Percentiles rank a stretch among this genome's conserved stretches.
These are phyloP conservation scores for Tricholoma sp. DNA, from an alignment of 768 basidiomycete genomes.

Conservation along the genomic window DNA sequence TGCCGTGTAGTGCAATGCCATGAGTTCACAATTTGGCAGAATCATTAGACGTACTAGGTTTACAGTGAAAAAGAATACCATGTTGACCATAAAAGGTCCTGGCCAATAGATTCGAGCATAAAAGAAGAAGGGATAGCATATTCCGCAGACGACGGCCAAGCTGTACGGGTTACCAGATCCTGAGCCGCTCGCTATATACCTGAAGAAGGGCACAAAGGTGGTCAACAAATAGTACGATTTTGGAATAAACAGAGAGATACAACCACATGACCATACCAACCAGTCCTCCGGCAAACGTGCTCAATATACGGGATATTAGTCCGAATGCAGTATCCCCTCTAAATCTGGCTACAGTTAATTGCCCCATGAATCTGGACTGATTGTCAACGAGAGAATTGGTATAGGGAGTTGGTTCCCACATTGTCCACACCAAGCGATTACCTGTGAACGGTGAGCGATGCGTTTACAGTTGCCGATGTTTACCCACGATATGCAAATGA, in stretches of 20 bases:
- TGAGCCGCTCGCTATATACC: slow-evolving; percentile 67
- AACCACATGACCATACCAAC: slow-evolving; percentile 66
- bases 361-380: slow-evolving; percentile 62
- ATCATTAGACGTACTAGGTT: slow-evolving; percentile 42
- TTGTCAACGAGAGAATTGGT: not conserved
- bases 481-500: slow-evolving; percentile 53
- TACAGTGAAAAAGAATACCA: slow-evolving; percentile 62
- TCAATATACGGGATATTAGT: slow-evolving; percentile 51
- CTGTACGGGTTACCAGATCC: slow-evolving; percentile 63
- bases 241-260: slow-evolving; percentile 14
- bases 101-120: slow-evolving; percentile 72
- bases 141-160: slow-evolving; percentile 59
- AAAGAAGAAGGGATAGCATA: slow-evolving; percentile 70
- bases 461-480: not conserved
- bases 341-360: slow-evolving; percentile 65
- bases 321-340: slow-evolving; percentile 73
- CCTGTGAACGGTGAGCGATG: slow-evolving; percentile 26
- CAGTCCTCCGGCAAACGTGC: slow-evolving; percentile 62
- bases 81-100: slow-evolving; percentile 63
- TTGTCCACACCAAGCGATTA: slow-evolving; percentile 66
- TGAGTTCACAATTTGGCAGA: not conserved
- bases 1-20: slow-evolving; percentile 16
- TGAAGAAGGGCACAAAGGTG: slow-evolving; percentile 15
- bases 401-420: slow-evolving; percentile 34
- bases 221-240: not conserved